Conservation (phyloP, 1,284 basidiomycete genomes). For the Rhodotorula sp. region DNA sequence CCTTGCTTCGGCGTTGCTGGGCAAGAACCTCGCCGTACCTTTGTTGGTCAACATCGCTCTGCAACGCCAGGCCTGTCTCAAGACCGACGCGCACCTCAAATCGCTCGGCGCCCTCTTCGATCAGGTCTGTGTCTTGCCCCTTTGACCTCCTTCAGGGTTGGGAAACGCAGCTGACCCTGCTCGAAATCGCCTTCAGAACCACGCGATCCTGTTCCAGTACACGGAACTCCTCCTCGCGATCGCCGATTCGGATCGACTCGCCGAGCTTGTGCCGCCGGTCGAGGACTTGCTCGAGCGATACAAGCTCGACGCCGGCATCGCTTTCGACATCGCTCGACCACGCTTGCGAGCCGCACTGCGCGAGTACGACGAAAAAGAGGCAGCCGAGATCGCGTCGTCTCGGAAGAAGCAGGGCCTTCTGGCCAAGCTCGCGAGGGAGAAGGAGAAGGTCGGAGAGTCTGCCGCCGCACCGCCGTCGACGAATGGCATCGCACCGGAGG, state of each 20-base stretch:
- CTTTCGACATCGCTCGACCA: conserved; percentile 87
- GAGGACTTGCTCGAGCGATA: conserved; percentile 68
- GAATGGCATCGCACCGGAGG: conserved; percentile 56
- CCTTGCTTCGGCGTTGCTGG: conserved; percentile 67
- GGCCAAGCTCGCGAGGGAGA: conserved; percentile 54
- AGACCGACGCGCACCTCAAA: conserved; percentile 69
- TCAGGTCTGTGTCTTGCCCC: conserved; percentile 55
- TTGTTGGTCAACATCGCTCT: conserved; percentile 84
- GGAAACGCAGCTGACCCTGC: not conserved
- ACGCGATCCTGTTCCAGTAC: conserved; percentile 58
- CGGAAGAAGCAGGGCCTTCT: conserved; percentile 25
- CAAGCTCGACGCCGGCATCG: conserved; percentile 74
- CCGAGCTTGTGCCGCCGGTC: conserved; percentile 60
- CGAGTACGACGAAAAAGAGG: conserved; percentile 30
- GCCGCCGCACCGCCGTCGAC: not conserved
- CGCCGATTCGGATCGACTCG: conserved; percentile 50
- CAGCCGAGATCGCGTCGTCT: conserved; percentile 15
- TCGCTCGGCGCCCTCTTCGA: conserved; percentile 82
- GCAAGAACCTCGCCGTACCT: conserved; percentile 70
- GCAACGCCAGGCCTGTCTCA: conserved; percentile 74
- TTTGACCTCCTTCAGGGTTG: not conserved
- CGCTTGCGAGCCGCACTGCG: conserved; percentile 63
- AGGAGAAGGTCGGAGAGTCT: conserved; percentile 9
- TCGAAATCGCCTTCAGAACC: conserved; percentile 46
- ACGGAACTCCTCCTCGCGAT: conserved; percentile 53